Conservation (phyloP, 768 basidiomycete genomes). For the Mrakia hoshinonis region DNA sequence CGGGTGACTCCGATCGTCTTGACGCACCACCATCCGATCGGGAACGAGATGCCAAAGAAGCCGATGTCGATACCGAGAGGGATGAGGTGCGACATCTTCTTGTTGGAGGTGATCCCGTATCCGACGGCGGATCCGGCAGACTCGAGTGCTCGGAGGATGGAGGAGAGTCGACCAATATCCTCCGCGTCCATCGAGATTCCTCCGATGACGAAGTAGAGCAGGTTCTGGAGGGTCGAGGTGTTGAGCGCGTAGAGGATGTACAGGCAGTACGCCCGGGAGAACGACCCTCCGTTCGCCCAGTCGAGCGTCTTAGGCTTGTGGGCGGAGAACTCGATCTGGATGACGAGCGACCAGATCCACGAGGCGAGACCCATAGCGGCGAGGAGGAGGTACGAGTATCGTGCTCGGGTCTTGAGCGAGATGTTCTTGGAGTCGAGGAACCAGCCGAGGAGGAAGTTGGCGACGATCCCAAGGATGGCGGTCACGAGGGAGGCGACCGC, state of each 20-base stretch:
- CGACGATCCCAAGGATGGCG: slow-evolving; percentile 11
- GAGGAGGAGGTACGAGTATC: slow-evolving; percentile 13
- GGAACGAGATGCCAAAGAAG: slow-evolving; percentile 20
- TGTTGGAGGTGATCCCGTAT: slow-evolving; percentile 25
- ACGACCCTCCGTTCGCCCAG: slow-evolving; percentile 5
- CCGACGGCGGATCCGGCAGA: slow-evolving; percentile 20
- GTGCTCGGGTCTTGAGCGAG: slow-evolving; percentile 20
- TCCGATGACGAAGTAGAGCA: slow-evolving; percentile 23
- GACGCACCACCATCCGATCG: slow-evolving; percentile 24
- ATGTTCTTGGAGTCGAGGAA: slow-evolving; percentile 25
- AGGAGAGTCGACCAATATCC: slow-evolving; percentile 30
- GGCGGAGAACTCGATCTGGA: slow-evolving; percentile 21
- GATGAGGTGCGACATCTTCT: slow-evolving; percentile 26
- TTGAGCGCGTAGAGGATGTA: slow-evolving; percentile 15
- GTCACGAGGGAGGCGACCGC: slow-evolving; percentile 27
- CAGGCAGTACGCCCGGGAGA: slow-evolving; percentile 14
- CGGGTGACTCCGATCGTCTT: slow-evolving; percentile 18
- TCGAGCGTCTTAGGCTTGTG: slow-evolving; percentile 8
- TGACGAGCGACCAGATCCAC: slow-evolving; percentile 26
- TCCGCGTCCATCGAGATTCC: not conserved
- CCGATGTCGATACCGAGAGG: slow-evolving; percentile 30
- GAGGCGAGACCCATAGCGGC: slow-evolving; percentile 8
- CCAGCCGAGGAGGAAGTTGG: slow-evolving; percentile 19
- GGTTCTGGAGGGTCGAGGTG: slow-evolving; percentile 7
- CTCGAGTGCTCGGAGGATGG: slow-evolving; percentile 31